These are phyloP conservation scores for Solanum chacoense DNA, from an alignment of 305 asterid species.

Conservation along the genomic window DNA sequence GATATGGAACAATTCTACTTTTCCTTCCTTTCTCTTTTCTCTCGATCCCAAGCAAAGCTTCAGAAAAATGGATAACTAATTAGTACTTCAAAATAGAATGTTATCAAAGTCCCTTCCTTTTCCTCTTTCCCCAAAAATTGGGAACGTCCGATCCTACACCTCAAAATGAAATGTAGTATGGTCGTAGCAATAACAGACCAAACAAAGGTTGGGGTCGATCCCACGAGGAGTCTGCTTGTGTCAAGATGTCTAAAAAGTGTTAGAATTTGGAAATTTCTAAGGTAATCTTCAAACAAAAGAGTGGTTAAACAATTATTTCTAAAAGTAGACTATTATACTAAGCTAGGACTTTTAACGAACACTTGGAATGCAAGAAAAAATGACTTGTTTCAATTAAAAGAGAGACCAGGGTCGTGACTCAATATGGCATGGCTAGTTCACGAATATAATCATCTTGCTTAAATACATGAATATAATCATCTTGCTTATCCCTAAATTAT, in stretches of 20 bases:
- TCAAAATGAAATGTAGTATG: background rate
- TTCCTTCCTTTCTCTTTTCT: background rate
- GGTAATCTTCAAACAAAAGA: background rate
- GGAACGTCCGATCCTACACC: background rate
- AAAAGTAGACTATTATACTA: background rate
- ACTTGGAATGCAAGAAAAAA: background rate
- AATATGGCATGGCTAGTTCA: background rate
- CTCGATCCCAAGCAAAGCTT: background rate
- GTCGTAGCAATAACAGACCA: background rate
- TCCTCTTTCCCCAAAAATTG: background rate
- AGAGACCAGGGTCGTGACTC: background rate
- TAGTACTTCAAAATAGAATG: background rate
- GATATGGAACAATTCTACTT: background rate
- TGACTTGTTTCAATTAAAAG: background rate
- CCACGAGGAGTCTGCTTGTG: background rate
- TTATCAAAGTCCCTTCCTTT: background rate
- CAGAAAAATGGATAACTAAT: background rate
- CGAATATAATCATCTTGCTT: background rate
- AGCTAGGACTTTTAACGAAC: background rate
- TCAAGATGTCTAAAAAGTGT: background rate
- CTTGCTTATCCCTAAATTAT: too few species aligned
- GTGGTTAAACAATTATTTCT: background rate
- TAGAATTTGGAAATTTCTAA: background rate
- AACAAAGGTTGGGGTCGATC: background rate
- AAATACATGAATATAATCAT: background rate